Conservation (phyloP, 805 yeast species). For the Pichia nakasei region DNA sequence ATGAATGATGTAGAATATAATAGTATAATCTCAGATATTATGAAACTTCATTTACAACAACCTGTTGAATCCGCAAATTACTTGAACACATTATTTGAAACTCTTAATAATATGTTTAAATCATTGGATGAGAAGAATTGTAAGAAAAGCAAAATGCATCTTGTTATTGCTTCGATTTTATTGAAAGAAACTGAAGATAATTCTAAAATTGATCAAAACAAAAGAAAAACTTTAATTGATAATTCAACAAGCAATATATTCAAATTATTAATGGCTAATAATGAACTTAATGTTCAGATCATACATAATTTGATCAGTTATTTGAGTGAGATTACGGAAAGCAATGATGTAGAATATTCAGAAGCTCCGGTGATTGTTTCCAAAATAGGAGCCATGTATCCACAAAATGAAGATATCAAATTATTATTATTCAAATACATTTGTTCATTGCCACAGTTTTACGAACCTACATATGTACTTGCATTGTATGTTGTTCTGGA, state of each 20-base stretch:
- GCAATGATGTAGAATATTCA: neutral
- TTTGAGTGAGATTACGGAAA: slow-evolving; percentile 1
- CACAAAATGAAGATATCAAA: slow-evolving; percentile 3
- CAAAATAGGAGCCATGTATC: slow-evolving; percentile 4
- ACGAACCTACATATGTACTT: slow-evolving; percentile 13
- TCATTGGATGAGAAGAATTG: neutral
- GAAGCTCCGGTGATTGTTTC: slow-evolving; percentile 6
- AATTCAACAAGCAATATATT: no score
- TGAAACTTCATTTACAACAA: slow-evolving; percentile 35
- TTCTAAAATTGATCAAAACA: neutral
- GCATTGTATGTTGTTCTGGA: slow-evolving; percentile 18
- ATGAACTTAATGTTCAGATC: neutral
- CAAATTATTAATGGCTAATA: no score
- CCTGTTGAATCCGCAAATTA: slow-evolving; percentile 14
- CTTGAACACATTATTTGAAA: slow-evolving; percentile 8
- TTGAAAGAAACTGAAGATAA: neutral
- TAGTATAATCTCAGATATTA: slow-evolving; percentile 29
- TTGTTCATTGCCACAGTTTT: slow-evolving; percentile 7
- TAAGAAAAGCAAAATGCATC: neutral
- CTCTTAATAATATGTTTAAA: slow-evolving; percentile 2
- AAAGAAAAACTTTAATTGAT: neutral
- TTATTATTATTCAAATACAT: slow-evolving; percentile 13
- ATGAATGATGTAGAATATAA: neutral
- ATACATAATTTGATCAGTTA: neutral
- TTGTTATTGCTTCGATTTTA: neutral